phyloP scores from a whole-genome alignment of 2,329 filamentous ascomycete species.

The Stylonectria norvegica region DNA sequence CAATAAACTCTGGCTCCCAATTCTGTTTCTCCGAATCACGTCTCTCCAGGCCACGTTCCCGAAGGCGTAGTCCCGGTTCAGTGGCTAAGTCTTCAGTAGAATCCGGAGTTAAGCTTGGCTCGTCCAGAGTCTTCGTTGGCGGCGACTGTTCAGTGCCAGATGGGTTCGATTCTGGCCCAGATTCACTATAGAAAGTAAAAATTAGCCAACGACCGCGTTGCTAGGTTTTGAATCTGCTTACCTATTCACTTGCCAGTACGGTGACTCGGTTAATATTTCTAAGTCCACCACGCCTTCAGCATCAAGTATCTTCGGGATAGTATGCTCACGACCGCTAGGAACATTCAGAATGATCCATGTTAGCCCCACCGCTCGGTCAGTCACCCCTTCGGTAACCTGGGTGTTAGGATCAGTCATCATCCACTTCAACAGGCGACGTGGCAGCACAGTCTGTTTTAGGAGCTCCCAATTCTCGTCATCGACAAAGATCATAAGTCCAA shows the following conservation, averaged over 20 bases:
- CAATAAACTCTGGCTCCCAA: constrained; percentile 17
- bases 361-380: constrained; percentile 17
- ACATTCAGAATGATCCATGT: constrained; percentile 14
- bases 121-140: constrained; percentile 15
- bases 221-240: no score
- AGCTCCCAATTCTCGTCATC: constrained; percentile 21
- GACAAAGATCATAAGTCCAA: constrained; percentile 16
- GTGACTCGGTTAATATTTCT: no score
- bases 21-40: constrained; percentile 10
- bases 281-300: constrained; percentile 6
- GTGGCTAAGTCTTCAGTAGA: constrained; percentile 6
- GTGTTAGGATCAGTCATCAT: constrained; percentile 21
- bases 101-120: constrained; percentile 1
- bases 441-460: constrained; percentile 14
- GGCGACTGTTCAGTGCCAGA: constrained; percentile 11
- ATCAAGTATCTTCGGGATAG: constrained; percentile 4
- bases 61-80: constrained; percentile 9
- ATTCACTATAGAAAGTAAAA: constrained; percentile 2
- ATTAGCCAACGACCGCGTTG: constrained; percentile 4
- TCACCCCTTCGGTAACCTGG: constrained; percentile 1
- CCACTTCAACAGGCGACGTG: constrained; percentile 22
- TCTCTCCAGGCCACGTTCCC: constrained; percentile 14
- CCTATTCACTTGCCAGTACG: no score
- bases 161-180: constrained; percentile 9
- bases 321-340: constrained; percentile 1